These are phyloP conservation scores for Westerdykella sp. DNA, from an alignment of 2,329 filamentous ascomycete genomes.

Conservation along the genomic window DNA sequence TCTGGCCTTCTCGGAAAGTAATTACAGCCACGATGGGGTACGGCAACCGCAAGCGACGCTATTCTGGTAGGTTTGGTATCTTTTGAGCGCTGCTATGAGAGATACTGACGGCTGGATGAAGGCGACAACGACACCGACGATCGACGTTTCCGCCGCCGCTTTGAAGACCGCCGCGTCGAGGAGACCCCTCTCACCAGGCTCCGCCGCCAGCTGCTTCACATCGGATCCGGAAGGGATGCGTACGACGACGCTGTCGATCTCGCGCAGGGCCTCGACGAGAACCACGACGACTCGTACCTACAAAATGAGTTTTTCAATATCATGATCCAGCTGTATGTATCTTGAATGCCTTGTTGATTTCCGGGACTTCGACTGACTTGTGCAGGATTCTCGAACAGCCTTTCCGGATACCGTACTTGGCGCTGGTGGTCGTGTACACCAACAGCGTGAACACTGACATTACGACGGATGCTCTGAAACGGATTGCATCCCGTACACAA, in stretches of 20 bases:
- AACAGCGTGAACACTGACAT: conserved; percentile 75
- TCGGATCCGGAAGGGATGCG: conserved; percentile 34
- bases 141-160: conserved; percentile 16
- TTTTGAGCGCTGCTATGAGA: background rate
- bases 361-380: conserved; percentile 10
- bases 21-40: background rate
- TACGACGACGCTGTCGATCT: conserved; percentile 35
- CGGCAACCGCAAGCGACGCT: background rate
- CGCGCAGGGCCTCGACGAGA: conserved; percentile 64
- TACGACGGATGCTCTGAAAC: conserved; percentile 62
- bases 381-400: conserved; percentile 73
- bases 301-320: conserved; percentile 67
- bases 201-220: conserved; percentile 30
- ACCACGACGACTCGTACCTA: conserved; percentile 71
- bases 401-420: conserved; percentile 93
- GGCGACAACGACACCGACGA: conserved; percentile 24
- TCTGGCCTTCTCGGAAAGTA: no score
- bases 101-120: background rate
- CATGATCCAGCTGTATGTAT: conserved; percentile 61
- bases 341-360: background rate
- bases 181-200: conserved; percentile 32
- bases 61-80: background rate
- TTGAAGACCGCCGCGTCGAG: conserved; percentile 28
- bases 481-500: conserved; percentile 57
- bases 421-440: conserved; percentile 70